phyloP scores from a whole-genome alignment of 129 eudicot genomes.

The Centella asiatica region DNA sequence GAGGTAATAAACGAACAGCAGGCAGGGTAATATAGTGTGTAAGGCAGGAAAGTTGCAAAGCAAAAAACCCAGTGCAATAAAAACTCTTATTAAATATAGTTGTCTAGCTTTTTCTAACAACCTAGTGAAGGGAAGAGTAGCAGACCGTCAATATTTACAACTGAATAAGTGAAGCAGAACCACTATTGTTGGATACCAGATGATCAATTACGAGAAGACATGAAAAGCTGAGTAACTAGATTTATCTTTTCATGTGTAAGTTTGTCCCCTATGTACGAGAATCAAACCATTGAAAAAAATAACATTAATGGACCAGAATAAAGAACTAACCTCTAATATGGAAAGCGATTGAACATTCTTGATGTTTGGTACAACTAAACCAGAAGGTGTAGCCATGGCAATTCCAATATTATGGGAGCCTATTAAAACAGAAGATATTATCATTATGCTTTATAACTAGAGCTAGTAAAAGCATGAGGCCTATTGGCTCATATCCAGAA shows the following conservation, averaged over 20 bases:
- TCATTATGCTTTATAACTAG: neutral
- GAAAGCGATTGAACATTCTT: constrained; percentile 87
- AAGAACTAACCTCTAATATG: constrained; percentile 59
- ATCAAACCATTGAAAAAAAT: neutral
- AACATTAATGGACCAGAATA: neutral
- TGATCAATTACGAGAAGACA: neutral
- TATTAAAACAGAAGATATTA: constrained; percentile 1
- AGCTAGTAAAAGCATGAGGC: neutral
- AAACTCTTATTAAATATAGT: no score
- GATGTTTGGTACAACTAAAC: constrained; percentile 88
- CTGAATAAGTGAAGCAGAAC: no score
- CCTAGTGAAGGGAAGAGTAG: no score
- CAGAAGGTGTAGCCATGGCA: constrained; percentile 96
- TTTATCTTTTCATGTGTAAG: neutral
- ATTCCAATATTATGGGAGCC: constrained; percentile 91
- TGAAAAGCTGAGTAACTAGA: neutral
- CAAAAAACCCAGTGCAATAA: no score
- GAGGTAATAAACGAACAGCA: no score
- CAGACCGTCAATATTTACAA: no score
- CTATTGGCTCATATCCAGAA: neutral
- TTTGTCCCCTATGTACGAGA: neutral
- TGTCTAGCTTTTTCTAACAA: no score
- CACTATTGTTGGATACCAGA: no score
- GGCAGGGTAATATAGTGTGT: no score
- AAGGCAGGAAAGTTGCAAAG: no score